These are phyloP conservation scores for Buxus sempervirens DNA, from an alignment of 164 flowering plant genomes.

Conservation along the genomic window DNA sequence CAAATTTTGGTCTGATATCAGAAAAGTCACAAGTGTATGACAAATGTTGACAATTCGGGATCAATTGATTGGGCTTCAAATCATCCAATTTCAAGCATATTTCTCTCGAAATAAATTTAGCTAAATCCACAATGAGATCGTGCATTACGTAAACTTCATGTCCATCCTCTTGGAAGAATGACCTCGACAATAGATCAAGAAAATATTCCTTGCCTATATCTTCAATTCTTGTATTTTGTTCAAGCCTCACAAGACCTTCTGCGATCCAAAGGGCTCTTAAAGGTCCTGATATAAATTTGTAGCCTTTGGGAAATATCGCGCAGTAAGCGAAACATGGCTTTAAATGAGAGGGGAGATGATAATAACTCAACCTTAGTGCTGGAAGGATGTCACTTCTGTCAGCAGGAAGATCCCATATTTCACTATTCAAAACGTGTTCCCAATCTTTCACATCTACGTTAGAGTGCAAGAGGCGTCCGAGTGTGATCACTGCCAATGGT, in stretches of 20 bases:
- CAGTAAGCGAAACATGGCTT: conserved; percentile 33
- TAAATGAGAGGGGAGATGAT: conserved; percentile 21
- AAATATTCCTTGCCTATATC: conserved; percentile 24
- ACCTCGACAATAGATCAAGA: conserved; percentile 21
- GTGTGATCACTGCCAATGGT: conserved; percentile 26
- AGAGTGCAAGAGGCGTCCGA: conserved; percentile 22
- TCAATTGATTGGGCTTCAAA: no score
- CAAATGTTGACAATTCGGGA: background rate
- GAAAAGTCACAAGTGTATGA: background rate
- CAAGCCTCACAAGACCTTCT: conserved; percentile 17
- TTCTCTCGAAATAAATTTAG: conserved; percentile 21
- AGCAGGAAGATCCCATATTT: conserved; percentile 14
- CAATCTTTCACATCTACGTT: conserved; percentile 11
- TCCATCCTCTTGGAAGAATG: conserved; percentile 21
- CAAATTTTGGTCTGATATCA: conserved; percentile 16
- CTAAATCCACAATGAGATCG: conserved; percentile 35
- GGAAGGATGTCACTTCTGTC: conserved; percentile 10
- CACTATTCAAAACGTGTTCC: conserved; percentile 15
- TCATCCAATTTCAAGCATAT: background rate
- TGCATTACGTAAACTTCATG: conserved; percentile 21
- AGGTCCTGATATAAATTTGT: conserved; percentile 1
- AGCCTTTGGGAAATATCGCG: conserved; percentile 21
- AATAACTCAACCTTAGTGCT: conserved; percentile 20
- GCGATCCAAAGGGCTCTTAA: conserved; percentile 28
- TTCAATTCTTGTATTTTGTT: conserved; percentile 13